phyloP scores from a whole-genome alignment of 1,284 basidiomycete genomes.

The Ceratobasidium sp. region DNA sequence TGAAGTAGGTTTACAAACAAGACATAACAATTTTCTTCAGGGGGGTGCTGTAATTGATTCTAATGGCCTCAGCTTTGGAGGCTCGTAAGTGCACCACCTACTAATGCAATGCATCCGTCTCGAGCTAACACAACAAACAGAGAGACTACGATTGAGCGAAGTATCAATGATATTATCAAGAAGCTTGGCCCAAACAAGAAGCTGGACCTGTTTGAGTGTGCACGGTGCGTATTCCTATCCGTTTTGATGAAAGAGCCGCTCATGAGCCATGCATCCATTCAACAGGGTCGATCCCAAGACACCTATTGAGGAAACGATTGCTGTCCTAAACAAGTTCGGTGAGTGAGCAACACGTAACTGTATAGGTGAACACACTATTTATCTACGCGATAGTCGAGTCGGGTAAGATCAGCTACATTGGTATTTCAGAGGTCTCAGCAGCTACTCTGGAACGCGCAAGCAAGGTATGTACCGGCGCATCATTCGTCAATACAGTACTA shows the following conservation, averaged over 20 bases:
- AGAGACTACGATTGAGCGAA: conserved; percentile 28
- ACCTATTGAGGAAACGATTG: conserved; percentile 44
- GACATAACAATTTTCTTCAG: no score
- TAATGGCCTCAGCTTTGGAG: neutral
- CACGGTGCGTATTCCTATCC: conserved; percentile 30
- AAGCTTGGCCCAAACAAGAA: conserved; percentile 46
- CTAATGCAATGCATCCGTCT: no score
- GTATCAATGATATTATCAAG: conserved; percentile 38
- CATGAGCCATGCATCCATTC: neutral
- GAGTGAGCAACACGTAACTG: neutral
- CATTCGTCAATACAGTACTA: no score
- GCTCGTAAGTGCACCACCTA: conserved; percentile 35
- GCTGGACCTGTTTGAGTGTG: conserved; percentile 44
- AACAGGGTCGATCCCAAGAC: conserved; percentile 40
- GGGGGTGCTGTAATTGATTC: neutral
- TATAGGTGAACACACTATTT: neutral
- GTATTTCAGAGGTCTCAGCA: conserved; percentile 44
- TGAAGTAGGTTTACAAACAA: no score
- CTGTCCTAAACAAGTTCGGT: conserved; percentile 40
- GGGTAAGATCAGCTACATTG: conserved; percentile 47
- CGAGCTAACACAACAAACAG: no score
- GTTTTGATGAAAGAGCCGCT: no score
- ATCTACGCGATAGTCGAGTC: conserved; percentile 40
- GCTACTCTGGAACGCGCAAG: conserved; percentile 43
- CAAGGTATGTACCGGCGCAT: conserved; percentile 28